Evolutionary conservation across 129 eudicot species (phyloP).

Genomic region (Escallonia herrerae): DNA sequence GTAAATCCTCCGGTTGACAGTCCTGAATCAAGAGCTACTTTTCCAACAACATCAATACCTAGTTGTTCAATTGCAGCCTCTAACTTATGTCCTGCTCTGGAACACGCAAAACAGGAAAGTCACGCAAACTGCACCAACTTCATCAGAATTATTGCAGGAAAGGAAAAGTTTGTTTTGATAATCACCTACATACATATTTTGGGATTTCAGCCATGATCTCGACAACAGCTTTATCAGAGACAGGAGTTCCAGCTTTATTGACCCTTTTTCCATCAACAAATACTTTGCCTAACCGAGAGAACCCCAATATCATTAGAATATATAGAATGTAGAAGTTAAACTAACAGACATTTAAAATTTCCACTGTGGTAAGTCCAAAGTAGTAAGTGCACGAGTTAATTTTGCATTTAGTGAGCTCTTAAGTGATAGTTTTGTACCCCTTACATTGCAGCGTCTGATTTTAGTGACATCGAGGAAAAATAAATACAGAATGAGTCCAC

Average conservation of each 20-base stretch:
- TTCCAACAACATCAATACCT: conserved; percentile 72
- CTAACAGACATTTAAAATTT: no score
- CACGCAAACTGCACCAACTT: conserved; percentile 7
- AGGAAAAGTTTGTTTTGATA: conserved; percentile 14
- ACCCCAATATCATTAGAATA: no score
- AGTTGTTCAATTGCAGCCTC: conserved; percentile 96
- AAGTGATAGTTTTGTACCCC: no score
- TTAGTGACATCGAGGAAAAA: no score
- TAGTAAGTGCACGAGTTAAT: no score
- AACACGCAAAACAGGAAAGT: conserved; percentile 18
- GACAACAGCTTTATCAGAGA: conserved; percentile 75
- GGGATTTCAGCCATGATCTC: conserved; percentile 93
- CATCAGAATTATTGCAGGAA: neutral
- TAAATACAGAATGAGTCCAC: no score
- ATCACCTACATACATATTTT: conserved; percentile 99
- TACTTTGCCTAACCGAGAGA: conserved; percentile 53
- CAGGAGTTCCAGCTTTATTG: conserved; percentile 79
- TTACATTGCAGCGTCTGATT: no score
- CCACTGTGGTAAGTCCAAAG: no score
- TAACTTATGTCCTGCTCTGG: conserved; percentile 93
- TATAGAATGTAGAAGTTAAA: no score
- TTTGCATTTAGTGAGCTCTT: no score
- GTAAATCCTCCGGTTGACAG: conserved; percentile 97
- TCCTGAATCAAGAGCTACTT: conserved; percentile 96
- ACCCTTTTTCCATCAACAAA: conserved; percentile 76